Conservation (phyloP, 176 grass and related monocot genomes). For the Themeda triandra region DNA sequence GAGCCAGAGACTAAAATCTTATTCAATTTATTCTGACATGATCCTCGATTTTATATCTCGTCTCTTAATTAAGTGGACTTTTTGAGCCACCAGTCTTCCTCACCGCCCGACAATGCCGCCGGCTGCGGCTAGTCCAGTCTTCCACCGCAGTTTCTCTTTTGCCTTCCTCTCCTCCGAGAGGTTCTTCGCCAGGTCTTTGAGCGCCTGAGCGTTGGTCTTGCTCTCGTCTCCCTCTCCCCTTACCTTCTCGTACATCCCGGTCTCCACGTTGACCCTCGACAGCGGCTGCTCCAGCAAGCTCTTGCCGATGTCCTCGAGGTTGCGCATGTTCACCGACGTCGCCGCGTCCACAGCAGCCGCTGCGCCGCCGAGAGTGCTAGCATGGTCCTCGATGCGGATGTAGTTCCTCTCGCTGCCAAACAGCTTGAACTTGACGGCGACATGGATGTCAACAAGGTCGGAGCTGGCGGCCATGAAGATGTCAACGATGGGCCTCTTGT, state of each 20-base stretch:
- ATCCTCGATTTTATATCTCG: too few relatives aligned
- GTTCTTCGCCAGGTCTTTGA: constrained; percentile 13
- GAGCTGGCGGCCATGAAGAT: constrained; percentile 29
- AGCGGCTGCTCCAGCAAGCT: constrained; percentile 15
- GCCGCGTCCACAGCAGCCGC: constrained; percentile 14
- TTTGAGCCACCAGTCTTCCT: too few relatives aligned
- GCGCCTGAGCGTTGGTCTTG: constrained; percentile 21
- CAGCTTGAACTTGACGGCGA: too few relatives aligned
- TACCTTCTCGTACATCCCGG: constrained; percentile 9
- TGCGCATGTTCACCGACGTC: constrained; percentile 27
- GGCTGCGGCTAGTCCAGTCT: too few relatives aligned
- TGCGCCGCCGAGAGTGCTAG: neutral
- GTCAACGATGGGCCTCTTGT: constrained; percentile 34
- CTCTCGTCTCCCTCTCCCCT: neutral
- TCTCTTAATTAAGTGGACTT: too few relatives aligned
- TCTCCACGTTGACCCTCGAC: constrained; percentile 31
- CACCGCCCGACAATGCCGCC: too few relatives aligned
- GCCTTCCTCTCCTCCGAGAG: constrained; percentile 26
- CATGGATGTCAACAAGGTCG: constrained; percentile 42
- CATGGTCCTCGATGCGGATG: constrained; percentile 39
- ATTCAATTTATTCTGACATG: too few relatives aligned
- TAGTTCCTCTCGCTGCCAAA: constrained; percentile 25
- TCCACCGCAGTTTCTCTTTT: neutral
- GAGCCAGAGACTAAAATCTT: too few relatives aligned
- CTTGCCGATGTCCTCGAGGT: constrained; percentile 7